These are phyloP conservation scores for Fragosphaeria purpurea DNA, from an alignment of 2,329 filamentous ascomycete genomes.

Conservation along the genomic window DNA sequence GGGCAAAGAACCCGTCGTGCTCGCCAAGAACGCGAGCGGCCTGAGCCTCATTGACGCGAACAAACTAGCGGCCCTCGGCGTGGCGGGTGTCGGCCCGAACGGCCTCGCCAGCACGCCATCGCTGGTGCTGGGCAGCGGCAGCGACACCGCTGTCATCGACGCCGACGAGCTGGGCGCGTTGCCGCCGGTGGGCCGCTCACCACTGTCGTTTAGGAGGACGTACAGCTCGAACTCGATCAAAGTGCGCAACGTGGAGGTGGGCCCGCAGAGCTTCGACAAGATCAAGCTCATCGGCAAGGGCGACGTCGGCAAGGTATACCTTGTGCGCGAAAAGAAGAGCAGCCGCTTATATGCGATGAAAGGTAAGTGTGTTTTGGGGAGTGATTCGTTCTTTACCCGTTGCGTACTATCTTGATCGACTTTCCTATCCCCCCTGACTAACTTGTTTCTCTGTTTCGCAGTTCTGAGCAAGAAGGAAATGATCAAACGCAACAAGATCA, in stretches of 20 bases:
- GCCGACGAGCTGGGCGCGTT: constrained; percentile 50
- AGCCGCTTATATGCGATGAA: constrained; percentile 96
- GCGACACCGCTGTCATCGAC: constrained; percentile 28
- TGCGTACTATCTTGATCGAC: too few relatives aligned
- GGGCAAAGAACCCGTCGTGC: constrained; percentile 66
- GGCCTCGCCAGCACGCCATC: constrained; percentile 1
- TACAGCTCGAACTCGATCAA: constrained; percentile 99
- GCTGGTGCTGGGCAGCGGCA: constrained; percentile 15
- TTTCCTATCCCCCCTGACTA: too few relatives aligned
- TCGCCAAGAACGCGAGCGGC: constrained; percentile 41
- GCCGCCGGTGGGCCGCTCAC: constrained; percentile 56
- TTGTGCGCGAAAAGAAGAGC: constrained; percentile 97
- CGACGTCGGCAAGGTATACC: constrained; percentile 95
- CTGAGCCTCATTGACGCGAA: constrained; percentile 38
- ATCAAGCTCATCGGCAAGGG: constrained; percentile 99
- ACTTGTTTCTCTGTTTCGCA: constrained; percentile 25
- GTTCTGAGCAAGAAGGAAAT: constrained; percentile 99
- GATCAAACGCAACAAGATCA: constrained; percentile 99
- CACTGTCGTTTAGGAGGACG: constrained; percentile 76
- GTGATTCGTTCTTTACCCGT: too few relatives aligned
- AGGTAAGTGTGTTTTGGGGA: constrained; percentile 44
- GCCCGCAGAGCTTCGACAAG: constrained; percentile 94
- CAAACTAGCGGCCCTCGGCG: constrained; percentile 23
- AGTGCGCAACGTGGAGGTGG: constrained; percentile 91
- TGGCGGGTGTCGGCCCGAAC: not conserved